phyloP scores from a whole-genome alignment of 108 stramenopile genomes.

The Stephanodiscus triporus region DNA sequence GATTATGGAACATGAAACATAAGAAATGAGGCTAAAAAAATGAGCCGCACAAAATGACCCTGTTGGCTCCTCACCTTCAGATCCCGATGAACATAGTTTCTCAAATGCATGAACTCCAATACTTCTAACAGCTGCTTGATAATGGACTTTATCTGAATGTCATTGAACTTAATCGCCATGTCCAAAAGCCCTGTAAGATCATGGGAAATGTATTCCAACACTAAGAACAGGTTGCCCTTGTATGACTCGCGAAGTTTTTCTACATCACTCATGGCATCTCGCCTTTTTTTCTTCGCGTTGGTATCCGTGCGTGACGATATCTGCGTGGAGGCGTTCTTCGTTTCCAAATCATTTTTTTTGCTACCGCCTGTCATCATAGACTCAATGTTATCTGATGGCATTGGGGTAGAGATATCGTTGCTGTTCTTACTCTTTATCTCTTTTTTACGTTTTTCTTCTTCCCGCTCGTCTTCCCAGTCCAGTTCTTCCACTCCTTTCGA shows the following conservation, averaged over 20 bases:
- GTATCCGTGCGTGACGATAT: not conserved
- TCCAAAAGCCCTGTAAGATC: constrained; percentile 86
- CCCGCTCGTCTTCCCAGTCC: constrained; percentile 70
- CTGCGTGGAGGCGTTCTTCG: constrained; percentile 34
- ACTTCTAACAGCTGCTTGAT: constrained; percentile 76
- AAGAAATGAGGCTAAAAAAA: constrained; percentile 1
- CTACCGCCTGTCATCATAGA: not conserved
- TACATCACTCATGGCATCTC: constrained; percentile 4
- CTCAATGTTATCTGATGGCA: constrained; percentile 12
- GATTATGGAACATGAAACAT: constrained; percentile 8
- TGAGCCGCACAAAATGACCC: not conserved
- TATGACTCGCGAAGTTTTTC: constrained; percentile 65
- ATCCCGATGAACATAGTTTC: constrained; percentile 69
- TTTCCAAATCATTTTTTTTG: constrained; percentile 30
- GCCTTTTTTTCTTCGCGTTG: constrained; percentile 30
- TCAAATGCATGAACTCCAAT: constrained; percentile 76
- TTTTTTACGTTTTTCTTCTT: constrained; percentile 41
- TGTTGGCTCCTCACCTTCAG: constrained; percentile 25
- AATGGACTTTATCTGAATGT: constrained; percentile 76
- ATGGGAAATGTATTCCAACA: constrained; percentile 83
- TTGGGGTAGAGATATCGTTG: constrained; percentile 24
- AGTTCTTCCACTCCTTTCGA: constrained; percentile 81
- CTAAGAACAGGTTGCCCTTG: constrained; percentile 85
- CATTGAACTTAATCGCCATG: constrained; percentile 72
- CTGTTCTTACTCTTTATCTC: constrained; percentile 11